phyloP scores from a whole-genome alignment of 1,284 basidiomycete species.

The Austroboletus novae-zelandiae region DNA sequence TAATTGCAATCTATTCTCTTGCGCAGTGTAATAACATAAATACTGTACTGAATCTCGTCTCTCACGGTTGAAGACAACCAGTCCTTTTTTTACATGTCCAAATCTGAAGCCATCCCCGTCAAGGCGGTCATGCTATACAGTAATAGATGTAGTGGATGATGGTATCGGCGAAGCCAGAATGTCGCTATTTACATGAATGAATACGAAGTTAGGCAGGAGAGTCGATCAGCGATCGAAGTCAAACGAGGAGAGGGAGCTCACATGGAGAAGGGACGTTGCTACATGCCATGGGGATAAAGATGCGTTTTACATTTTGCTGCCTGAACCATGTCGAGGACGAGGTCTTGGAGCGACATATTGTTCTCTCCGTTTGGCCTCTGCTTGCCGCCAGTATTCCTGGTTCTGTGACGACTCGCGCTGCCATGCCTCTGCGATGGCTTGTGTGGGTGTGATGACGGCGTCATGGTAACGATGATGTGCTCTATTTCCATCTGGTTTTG shows the following conservation, averaged over 20 bases:
- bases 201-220: slow-evolving; percentile 20
- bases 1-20: slow-evolving; percentile 24
- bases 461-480: slow-evolving; percentile 27
- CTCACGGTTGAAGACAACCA: slow-evolving; percentile 3
- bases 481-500: slow-evolving; percentile 37
- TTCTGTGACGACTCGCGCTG: slow-evolving; percentile 53
- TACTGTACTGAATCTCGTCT: slow-evolving; percentile 16
- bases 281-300: slow-evolving; percentile 7
- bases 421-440: slow-evolving; percentile 67
- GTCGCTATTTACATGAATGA: slow-evolving; percentile 31
- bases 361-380: slow-evolving; percentile 48
- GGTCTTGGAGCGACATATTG: slow-evolving; percentile 35
- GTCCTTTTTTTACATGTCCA: slow-evolving; percentile 13
- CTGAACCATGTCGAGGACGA: slow-evolving; percentile 33
- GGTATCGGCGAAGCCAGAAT: slow-evolving; percentile 22
- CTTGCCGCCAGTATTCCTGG: slow-evolving; percentile 55
- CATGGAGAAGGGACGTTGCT: slow-evolving; percentile 6
- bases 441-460: slow-evolving; percentile 47
- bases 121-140: slow-evolving; percentile 27
- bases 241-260: slow-evolving; percentile 3
- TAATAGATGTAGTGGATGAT: slow-evolving; percentile 4
- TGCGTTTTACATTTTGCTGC: slow-evolving; percentile 45
- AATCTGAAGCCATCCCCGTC: slow-evolving; percentile 6
- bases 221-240: slow-evolving; percentile 6
- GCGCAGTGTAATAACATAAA: slow-evolving; percentile 23